Conservation (phyloP, 805 yeast species). For the Grigorovia transvaalensis region DNA sequence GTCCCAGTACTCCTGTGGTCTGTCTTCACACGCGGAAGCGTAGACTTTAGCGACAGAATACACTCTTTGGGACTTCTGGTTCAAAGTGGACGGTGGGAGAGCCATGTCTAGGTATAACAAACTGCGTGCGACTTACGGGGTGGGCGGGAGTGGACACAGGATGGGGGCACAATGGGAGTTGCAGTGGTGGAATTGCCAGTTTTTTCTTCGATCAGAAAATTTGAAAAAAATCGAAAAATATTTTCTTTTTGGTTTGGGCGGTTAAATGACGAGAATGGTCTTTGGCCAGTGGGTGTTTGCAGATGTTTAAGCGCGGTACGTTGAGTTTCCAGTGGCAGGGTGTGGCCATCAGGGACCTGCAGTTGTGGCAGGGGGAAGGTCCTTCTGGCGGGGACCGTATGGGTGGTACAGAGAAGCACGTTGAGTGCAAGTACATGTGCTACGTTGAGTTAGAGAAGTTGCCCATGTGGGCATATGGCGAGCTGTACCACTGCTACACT, state of each 20-base stretch:
- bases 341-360: slow-evolving; percentile 19
- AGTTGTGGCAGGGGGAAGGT: slow-evolving; percentile 14
- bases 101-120: slow-evolving; percentile 13
- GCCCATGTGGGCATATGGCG: slow-evolving; percentile 21
- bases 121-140: too few species aligned
- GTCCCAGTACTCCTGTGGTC: slow-evolving; percentile 83
- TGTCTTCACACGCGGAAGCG: slow-evolving; percentile 63
- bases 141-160: too few species aligned
- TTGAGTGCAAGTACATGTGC: slow-evolving; percentile 6
- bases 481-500: slow-evolving; percentile 14
- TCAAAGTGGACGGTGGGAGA: slow-evolving; percentile 27
- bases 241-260: background rate
- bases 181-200: too few species aligned
- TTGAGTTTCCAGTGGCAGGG: slow-evolving; percentile 4
- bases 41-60: slow-evolving; percentile 67
- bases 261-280: too few species aligned
- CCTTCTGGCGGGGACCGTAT: background rate
- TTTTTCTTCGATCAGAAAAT: background rate
- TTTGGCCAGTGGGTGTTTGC: too few species aligned
- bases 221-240: background rate
- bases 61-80: slow-evolving; percentile 27
- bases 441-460: slow-evolving; percentile 16
- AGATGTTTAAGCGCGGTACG: background rate
- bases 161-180: too few species aligned
- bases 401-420: too few species aligned